Conservation (phyloP, 805 yeast genomes). For the Candida maltosa region DNA sequence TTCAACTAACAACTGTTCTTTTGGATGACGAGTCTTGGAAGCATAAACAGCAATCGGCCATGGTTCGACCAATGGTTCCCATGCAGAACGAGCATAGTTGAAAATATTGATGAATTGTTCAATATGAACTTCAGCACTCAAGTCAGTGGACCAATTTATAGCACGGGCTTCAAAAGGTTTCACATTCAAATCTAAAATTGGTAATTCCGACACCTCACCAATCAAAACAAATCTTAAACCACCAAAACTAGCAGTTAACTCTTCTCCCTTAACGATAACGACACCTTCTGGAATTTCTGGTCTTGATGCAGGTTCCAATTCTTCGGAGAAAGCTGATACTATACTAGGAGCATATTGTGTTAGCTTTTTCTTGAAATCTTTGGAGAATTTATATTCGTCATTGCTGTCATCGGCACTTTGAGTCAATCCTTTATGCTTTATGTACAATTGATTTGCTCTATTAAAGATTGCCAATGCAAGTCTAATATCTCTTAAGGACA, state of each 20-base stretch:
- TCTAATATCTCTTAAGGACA: conserved; percentile 83
- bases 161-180: conserved; percentile 67
- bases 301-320: conserved; percentile 13
- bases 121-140: conserved; percentile 64
- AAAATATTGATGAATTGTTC: conserved; percentile 72
- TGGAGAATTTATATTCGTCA: conserved; percentile 45
- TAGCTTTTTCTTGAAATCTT: conserved; percentile 58
- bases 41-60: conserved; percentile 78
- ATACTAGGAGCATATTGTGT: conserved; percentile 70
- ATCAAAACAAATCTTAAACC: conserved; percentile 80
- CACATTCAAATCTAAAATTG: conserved; percentile 74
- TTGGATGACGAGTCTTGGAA: conserved; percentile 44
- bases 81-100: conserved; percentile 83
- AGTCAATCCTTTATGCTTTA: conserved; percentile 14
- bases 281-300: conserved; percentile 21
- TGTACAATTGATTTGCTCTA: conserved; percentile 59
- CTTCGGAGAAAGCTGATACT: conserved; percentile 45
- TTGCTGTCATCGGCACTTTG: conserved; percentile 12
- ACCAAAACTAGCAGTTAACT: conserved; percentile 59
- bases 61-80: conserved; percentile 94
- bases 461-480: conserved; percentile 74
- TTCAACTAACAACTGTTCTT: conserved; percentile 55
- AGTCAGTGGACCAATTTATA: conserved; percentile 81
- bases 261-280: conserved; percentile 64
- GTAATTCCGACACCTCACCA: conserved; percentile 89